Conservation (phyloP, 2,329 filamentous ascomycete genomes). For the Talaromyces piceae region DNA sequence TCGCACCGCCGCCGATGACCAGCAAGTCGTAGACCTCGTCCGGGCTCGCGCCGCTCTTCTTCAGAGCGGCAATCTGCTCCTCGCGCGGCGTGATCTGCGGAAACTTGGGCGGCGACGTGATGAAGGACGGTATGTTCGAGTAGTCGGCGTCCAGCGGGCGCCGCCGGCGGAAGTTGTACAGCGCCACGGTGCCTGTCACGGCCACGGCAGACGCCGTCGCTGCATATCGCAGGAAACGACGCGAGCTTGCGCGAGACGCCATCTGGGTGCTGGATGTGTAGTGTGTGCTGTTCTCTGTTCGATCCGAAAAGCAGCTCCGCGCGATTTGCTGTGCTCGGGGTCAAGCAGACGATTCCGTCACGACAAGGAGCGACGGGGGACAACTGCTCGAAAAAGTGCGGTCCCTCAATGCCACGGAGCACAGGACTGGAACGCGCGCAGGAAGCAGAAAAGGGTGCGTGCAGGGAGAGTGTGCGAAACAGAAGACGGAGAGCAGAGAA, state of each 20-base stretch:
- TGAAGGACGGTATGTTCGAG: not conserved
- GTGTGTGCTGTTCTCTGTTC: too few species aligned
- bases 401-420: not conserved
- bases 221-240: slow-evolving; percentile 5
- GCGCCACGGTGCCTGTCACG: not conserved
- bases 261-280: too few species aligned
- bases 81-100: slow-evolving; percentile 43
- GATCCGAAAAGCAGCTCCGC: too few species aligned
- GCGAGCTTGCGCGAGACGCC: slow-evolving; percentile 1
- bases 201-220: slow-evolving; percentile 1
- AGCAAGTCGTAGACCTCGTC: slow-evolving; percentile 64
- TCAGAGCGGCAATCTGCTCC: slow-evolving; percentile 46
- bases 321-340: too few species aligned
- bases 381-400: not conserved
- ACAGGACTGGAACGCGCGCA: too few species aligned
- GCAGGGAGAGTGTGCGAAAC: too few species aligned
- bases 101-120: slow-evolving; percentile 34
- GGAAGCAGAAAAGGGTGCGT: too few species aligned
- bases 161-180: slow-evolving; percentile 2
- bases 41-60: slow-evolving; percentile 28
- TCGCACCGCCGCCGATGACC: slow-evolving; percentile 72
- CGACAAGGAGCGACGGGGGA: too few species aligned
- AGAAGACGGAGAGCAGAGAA: not conserved
- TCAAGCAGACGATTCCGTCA: too few species aligned
- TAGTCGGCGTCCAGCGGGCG: slow-evolving; percentile 1